Conservation (phyloP, 139 green algal genomes). For the Chlorokybus atmophyticus region DNA sequence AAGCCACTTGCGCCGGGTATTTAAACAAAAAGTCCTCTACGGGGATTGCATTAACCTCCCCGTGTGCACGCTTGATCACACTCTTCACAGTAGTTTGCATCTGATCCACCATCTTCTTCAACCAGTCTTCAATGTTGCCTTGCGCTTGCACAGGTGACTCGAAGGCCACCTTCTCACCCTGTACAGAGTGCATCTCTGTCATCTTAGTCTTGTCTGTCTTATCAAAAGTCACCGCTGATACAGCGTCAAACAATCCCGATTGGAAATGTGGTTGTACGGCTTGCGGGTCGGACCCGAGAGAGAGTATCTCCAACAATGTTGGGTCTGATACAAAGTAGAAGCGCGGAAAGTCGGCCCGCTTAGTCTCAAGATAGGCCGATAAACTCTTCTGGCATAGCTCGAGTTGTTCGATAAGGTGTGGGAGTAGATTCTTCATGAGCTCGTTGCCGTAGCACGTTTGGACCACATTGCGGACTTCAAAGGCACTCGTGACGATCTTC, state of each 20-base stretch:
- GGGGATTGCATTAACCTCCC: constrained; percentile 66
- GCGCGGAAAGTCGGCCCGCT: constrained; percentile 83
- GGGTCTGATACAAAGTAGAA: constrained; percentile 97
- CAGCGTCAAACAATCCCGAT: constrained; percentile 82
- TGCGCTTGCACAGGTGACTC: constrained; percentile 52
- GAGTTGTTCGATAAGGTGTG: constrained; percentile 81
- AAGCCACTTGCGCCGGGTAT: constrained; percentile 67
- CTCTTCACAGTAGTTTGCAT: constrained; percentile 81
- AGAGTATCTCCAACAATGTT: constrained; percentile 92
- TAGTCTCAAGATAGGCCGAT: constrained; percentile 82
- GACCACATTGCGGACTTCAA: constrained; percentile 70
- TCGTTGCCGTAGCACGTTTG: constrained; percentile 70
- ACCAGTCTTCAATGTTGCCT: constrained; percentile 90
- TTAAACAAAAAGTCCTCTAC: constrained; percentile 78
- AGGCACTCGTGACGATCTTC: constrained; percentile 74
- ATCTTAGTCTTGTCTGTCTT: constrained; percentile 73
- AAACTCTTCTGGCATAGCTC: constrained; percentile 91
- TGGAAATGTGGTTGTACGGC: constrained; percentile 88
- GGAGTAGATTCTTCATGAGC: constrained; percentile 79
- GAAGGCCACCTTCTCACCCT: constrained; percentile 62
- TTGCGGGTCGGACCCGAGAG: constrained; percentile 73
- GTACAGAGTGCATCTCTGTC: constrained; percentile 74
- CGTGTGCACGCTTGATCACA: constrained; percentile 52
- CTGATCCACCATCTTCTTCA: constrained; percentile 79
- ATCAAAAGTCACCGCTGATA: constrained; percentile 82